Evolutionary conservation across 495 filamentous ascomycete species (phyloP).

Genomic region (Talaromyces stipitatus): DNA sequence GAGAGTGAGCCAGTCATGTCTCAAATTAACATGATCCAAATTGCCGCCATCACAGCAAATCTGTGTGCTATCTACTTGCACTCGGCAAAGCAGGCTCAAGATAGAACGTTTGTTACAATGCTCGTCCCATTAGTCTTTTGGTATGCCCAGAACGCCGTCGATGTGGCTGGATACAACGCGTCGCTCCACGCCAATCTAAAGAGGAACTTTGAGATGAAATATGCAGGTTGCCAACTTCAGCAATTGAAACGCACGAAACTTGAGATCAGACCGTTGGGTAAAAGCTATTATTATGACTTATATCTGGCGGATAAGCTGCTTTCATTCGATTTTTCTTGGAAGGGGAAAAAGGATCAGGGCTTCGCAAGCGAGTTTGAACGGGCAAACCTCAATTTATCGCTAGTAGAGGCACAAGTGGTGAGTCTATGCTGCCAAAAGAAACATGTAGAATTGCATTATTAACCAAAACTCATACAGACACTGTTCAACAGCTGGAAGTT

Average conservation of each 20-base stretch:
- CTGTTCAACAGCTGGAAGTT: constrained; percentile 87
- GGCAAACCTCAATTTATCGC: constrained; percentile 82
- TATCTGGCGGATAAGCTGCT: constrained; percentile 66
- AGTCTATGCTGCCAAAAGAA: constrained; percentile 23
- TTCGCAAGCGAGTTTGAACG: constrained; percentile 72
- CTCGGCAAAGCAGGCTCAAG: constrained; percentile 64
- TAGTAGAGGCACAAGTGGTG: constrained; percentile 88
- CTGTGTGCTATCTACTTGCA: constrained; percentile 89
- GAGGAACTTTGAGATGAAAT: constrained; percentile 74
- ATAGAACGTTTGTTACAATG: constrained; percentile 54
- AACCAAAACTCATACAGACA: constrained; percentile 38
- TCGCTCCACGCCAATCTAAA: constrained; percentile 80
- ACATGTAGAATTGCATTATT: constrained; percentile 9
- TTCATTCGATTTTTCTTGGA: constrained; percentile 69
- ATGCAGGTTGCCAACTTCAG: constrained; percentile 56
- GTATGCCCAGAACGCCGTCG: constrained; percentile 64
- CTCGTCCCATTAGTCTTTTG: constrained; percentile 69
- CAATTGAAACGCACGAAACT: constrained; percentile 73
- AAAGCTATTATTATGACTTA: constrained; percentile 75
- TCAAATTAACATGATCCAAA: constrained; percentile 53
- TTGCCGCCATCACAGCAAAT: constrained; percentile 76
- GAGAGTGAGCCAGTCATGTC: constrained; percentile 33
- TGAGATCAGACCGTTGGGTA: constrained; percentile 53
- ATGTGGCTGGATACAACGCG: constrained; percentile 67
- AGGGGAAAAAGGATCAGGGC: constrained; percentile 55